Evolutionary conservation across 352 stramenopile genomes (phyloP), one percentile per base, ranked within the genome.

Genomic region (Phytophthora foliorum): DNA sequence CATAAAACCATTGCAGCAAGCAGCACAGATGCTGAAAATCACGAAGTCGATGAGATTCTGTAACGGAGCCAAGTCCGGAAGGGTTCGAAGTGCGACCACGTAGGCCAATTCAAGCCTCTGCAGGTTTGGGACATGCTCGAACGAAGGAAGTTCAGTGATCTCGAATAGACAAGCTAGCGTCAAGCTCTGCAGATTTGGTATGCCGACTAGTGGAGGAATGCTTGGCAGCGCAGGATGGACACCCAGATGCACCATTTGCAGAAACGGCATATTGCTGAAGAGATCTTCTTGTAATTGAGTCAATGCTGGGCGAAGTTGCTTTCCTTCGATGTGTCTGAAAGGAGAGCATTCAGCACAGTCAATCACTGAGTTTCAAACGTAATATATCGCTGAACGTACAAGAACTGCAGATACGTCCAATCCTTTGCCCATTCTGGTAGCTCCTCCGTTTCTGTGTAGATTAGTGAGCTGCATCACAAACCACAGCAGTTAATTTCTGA

Each of bases 1-100:
- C 1, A 78, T 45, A 25, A 77, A 78, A 0, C 69, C 74, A 41
- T 78, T 76, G 69, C 74, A 81, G 42, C 74, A 81, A 0, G n/a
- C 51, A 16, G 41, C 13, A 24, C 17, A 48, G 5, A 46, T 46
- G 21, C 55, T 54, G 11, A 63, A 46, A 17, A 77, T 46, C 10
- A 31, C 32, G 13, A 77, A 69, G 7, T 24, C 17, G 4, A 11
- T 19, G 16, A 80, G 56, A 8, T 57, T 22, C 0, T 25, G n/a
- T 4, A 77, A 16, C 0, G 32, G 17, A 2, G 59, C 24, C 32
- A 77, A 4, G 17, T 77, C 63, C 2, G 68, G 72, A 3, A 80
- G 27, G 4, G 27, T 22, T 17, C 39, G 24, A 9, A 80, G 39
- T 13, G n/a, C n/a, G n/a, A n/a, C n/a, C n/a, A n/a, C n/a, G n/a